Conservation (phyloP, 371 early-diverging fungal genomes). For the Mucor velutinosus region DNA sequence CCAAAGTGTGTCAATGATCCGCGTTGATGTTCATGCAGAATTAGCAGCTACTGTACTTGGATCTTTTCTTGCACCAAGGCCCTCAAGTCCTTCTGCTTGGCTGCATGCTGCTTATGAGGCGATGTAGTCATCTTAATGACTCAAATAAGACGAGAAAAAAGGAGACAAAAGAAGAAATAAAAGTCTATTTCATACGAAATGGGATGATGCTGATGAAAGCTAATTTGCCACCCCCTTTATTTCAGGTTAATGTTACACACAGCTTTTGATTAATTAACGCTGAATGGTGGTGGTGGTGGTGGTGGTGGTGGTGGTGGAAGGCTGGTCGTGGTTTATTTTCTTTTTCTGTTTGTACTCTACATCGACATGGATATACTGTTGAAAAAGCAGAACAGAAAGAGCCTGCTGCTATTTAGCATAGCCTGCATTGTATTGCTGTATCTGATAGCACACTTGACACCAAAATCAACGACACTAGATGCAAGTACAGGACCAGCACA, state of each 20-base stretch:
- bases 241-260: not conserved
- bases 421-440: not conserved
- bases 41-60: not conserved
- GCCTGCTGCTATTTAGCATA: not conserved
- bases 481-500: not conserved
- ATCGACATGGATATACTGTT: not conserved
- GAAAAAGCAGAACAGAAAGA: not conserved
- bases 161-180: not conserved
- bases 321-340: not conserved
- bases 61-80: conserved; percentile 53
- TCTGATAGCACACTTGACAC: not conserved
- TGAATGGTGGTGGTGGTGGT: too few relatives aligned
- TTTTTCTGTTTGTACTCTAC: not conserved
- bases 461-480: not conserved
- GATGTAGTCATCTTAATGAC: not conserved
- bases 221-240: not conserved
- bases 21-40: not conserved
- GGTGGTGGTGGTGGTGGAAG: not conserved
- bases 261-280: not conserved
- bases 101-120: not conserved
- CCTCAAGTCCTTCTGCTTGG: conserved; percentile 49
- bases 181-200: not conserved
- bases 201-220: not conserved
- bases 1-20: not conserved
- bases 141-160: conserved; percentile 11